Base-by-base conservation (phyloP, 495 filamentous ascomycete genomes). In the Schizothecium vesticola region DNA sequence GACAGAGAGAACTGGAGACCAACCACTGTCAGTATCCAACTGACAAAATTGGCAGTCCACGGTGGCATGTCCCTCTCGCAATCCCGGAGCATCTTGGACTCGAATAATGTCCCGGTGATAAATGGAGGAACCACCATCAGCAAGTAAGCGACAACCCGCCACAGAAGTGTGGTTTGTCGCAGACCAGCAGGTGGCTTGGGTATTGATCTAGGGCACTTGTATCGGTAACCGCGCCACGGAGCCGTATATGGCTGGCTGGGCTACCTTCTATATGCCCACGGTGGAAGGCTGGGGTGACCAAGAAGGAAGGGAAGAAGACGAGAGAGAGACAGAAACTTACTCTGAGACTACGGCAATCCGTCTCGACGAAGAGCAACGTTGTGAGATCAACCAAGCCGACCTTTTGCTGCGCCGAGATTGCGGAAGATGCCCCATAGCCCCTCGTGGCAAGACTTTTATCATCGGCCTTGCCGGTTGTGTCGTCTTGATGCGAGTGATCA, bases 181-280 rank as follows among this genome's bases (percentile, higher is more conserved):
- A 59, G 13, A 55, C 64, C 43, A 77, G 77, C 68, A 77, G 68
- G 59, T 43, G 43, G 63, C 33, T 43, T 59, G 33, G 65, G 25
- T 65, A 29, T 88, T 84, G 31, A 80, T 97, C 77, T 97, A 75
- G 92, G 93, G 90, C 87, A 92, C 82, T 90, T 91, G 93, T 96
- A 97, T 97, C 93, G 91, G 85, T 90, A 87, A 82, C 86, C 86
- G 85, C 77, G 81, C 84, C 85, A 92, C 77, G 78, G 81, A 84
- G 68, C 67, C 80, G 85, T 79, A 77, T 67, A 69, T 9, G 76
- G 76, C 81, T 73, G 82, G 84, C 81, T 77, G 83, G 84, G 89
- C 82, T 89, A 89, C 91, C 90, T 97, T 97, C 93, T 97, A 91
- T 80, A 87, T 91, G 85, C 91, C 92, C 91, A 28, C 3, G 5